These are phyloP conservation scores for Fusarium sp. DNA, from an alignment of 2,329 filamentous ascomycete genomes.

Conservation along the genomic window DNA sequence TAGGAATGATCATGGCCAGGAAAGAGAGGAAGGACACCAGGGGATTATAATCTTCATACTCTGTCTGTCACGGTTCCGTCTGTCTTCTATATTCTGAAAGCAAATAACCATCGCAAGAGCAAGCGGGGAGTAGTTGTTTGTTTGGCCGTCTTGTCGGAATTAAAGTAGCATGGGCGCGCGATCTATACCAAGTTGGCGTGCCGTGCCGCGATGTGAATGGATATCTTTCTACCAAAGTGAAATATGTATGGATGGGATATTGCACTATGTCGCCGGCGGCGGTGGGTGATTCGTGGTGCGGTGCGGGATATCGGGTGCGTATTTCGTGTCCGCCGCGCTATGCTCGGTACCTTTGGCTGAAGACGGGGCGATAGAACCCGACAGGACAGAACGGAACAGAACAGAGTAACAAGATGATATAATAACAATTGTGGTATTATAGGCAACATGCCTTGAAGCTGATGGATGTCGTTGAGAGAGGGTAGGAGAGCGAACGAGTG, in stretches of 20 bases:
- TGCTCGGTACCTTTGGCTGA: constrained; percentile 21
- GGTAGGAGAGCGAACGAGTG: constrained; percentile 20
- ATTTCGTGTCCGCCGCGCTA: constrained; percentile 33
- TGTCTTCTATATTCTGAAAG: constrained; percentile 10
- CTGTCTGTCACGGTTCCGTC: constrained; percentile 19
- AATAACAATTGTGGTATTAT: constrained; percentile 12
- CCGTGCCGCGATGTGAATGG: constrained; percentile 13
- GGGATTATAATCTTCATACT: background rate
- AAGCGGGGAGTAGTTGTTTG: constrained; percentile 25
- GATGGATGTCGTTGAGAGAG: constrained; percentile 12
- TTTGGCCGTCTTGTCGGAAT: constrained; percentile 25
- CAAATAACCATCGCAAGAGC: constrained; percentile 4
- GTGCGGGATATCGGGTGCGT: constrained; percentile 7
- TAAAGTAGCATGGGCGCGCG: constrained; percentile 21
- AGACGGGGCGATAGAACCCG: constrained; percentile 1
- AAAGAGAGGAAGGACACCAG: background rate
- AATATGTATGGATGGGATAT: constrained; percentile 12
- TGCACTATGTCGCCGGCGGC: constrained; percentile 16
- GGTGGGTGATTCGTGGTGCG: constrained; percentile 18
- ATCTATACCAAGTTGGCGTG: constrained; percentile 20
- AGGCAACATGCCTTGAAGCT: constrained; percentile 10
- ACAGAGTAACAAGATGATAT: constrained; percentile 4
- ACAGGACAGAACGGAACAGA: constrained; percentile 1
- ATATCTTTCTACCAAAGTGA: constrained; percentile 15
- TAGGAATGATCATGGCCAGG: constrained; percentile 2